phyloP scores from a whole-genome alignment of 257 asterid species.

The Solanum etuberosum region DNA sequence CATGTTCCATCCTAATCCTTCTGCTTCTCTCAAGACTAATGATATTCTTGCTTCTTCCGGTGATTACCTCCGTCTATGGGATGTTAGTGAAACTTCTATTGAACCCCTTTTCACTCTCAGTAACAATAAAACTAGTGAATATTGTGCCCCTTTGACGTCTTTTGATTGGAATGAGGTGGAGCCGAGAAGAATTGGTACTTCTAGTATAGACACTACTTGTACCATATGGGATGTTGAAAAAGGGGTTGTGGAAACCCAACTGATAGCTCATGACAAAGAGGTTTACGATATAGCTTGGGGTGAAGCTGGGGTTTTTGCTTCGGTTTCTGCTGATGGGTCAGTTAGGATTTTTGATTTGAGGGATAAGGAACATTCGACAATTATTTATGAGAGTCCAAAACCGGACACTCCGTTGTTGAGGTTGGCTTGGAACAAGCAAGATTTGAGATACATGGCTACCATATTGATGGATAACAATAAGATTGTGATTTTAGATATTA shows the following conservation, averaged over 20 bases:
- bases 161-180: slow-evolving; percentile 92
- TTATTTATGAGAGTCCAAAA: slow-evolving; percentile 70
- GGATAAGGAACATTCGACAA: slow-evolving; percentile 89
- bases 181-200: slow-evolving; percentile 71
- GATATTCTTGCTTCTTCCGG: slow-evolving; percentile 79
- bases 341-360: slow-evolving; percentile 79
- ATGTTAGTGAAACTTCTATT: slow-evolving; percentile 40
- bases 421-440: slow-evolving; percentile 96
- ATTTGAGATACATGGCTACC: slow-evolving; percentile 89
- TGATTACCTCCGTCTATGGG: slow-evolving; percentile 87
- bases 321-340: slow-evolving; percentile 85
- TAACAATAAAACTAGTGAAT: slow-evolving; percentile 64
- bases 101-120: slow-evolving; percentile 38
- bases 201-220: slow-evolving; percentile 81
- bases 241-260: slow-evolving; percentile 69
- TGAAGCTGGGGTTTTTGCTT: slow-evolving; percentile 75
- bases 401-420: slow-evolving; percentile 78
- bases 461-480: slow-evolving; percentile 78
- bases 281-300: slow-evolving; percentile 98
- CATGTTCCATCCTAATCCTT: slow-evolving; percentile 56
- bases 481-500: slow-evolving; percentile 70
- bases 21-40: slow-evolving; percentile 21
- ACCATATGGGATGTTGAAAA: slow-evolving; percentile 86
- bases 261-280: slow-evolving; percentile 88
- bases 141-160: slow-evolving; percentile 75